Conservation (phyloP, 164 flowering plant genomes). For the Kingdonia uniflora region DNA sequence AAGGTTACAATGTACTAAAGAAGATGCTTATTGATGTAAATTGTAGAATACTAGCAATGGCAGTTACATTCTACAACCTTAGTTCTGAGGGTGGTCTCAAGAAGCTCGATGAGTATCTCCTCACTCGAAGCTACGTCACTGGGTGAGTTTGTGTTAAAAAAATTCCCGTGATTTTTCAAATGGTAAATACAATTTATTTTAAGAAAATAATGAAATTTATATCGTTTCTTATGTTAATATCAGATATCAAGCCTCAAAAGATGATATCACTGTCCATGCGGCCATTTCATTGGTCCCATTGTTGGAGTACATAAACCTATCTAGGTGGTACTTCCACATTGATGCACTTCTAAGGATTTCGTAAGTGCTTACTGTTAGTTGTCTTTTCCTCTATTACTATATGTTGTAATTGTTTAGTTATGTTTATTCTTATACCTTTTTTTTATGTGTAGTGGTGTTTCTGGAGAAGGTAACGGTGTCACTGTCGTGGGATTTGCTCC, state of each 20-base stretch:
- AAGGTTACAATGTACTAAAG: too few relatives aligned
- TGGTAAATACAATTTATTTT: too few relatives aligned
- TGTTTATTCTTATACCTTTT: background rate
- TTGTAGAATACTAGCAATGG: conserved; percentile 35
- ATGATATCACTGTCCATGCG: conserved; percentile 61
- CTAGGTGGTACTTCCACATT: conserved; percentile 77
- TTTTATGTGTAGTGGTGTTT: conserved; percentile 52
- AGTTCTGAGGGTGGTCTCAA: conserved; percentile 45
- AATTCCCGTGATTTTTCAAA: too few relatives aligned
- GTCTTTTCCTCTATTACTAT: background rate
- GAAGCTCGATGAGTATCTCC: conserved; percentile 68
- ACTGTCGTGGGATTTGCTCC: conserved; percentile 52
- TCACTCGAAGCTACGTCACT: conserved; percentile 61
- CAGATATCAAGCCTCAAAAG: conserved; percentile 90
- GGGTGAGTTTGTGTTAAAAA: conserved; percentile 56
- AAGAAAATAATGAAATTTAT: too few relatives aligned
- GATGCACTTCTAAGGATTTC: conserved; percentile 76
- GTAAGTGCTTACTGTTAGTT: conserved; percentile 29
- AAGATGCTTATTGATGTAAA: too few relatives aligned
- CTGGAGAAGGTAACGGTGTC: conserved; percentile 82
- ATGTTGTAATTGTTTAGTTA: background rate
- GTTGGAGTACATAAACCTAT: conserved; percentile 52
- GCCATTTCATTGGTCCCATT: conserved; percentile 53
- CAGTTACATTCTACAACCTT: conserved; percentile 40
- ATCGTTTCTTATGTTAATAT: background rate